Evolutionary conservation across 441 rosid species (phyloP).

Genomic region (Pelargonium fulgidum): DNA sequence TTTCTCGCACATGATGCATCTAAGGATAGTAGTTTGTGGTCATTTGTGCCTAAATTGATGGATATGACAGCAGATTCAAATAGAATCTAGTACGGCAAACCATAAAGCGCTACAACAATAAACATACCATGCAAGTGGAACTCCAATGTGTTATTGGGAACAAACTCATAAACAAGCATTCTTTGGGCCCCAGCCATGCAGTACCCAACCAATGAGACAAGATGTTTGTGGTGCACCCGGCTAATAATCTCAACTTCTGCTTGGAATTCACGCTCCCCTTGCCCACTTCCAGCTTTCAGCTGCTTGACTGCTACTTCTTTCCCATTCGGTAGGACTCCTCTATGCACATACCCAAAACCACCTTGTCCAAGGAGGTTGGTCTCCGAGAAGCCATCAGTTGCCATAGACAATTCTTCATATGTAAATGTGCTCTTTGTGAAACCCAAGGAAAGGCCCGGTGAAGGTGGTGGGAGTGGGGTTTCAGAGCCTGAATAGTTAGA

Average conservation of each 20-base stretch:
- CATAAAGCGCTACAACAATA: neutral
- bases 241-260: conserved; percentile 97
- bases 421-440: conserved; percentile 80
- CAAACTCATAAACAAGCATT: conserved; percentile 92
- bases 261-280: conserved; percentile 94
- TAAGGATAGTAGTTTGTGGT: neutral
- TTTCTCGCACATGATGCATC: neutral
- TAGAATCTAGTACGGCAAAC: neutral
- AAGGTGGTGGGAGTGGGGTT: conserved; percentile 64
- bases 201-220: conserved; percentile 89
- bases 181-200: conserved; percentile 71
- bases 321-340: conserved; percentile 85
- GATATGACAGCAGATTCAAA: neutral
- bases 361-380: conserved; percentile 96
- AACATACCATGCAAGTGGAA: conserved; percentile 78
- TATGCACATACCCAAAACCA: conserved; percentile 94
- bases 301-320: conserved; percentile 93
- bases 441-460: conserved; percentile 65
- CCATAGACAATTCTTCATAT: conserved; percentile 75
- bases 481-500: conserved; percentile 69
- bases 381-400: conserved; percentile 83
- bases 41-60: neutral
- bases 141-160: conserved; percentile 80
- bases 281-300: conserved; percentile 92
- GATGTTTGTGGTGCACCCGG: conserved; percentile 92